Base-by-base conservation (phyloP, 257 asterid genomes). In the Solanum rostratum region DNA sequence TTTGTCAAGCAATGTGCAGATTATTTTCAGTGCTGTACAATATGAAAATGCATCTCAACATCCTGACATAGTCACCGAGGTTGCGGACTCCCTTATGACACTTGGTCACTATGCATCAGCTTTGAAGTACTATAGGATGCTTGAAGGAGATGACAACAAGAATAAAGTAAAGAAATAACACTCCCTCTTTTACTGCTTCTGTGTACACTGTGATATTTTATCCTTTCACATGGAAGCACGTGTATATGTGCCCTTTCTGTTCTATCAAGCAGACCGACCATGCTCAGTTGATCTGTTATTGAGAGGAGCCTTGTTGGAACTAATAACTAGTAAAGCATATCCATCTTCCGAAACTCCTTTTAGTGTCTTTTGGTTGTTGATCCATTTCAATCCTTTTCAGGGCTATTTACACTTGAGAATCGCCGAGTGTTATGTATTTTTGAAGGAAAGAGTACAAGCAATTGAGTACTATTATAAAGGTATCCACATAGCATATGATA, bases 51-150 rank as follows among this genome's bases (percentile, higher is more conserved):
- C 90, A 85, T 71, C 86, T 87, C 85, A 85, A 83, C 88, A 88
- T 80, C 88, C 89, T 68, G 85, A 88, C 84, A 85, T 93, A 88
- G 87, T 93, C 60, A 76, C 90, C 62, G 94, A 90, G 80, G 90
- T 93, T 55, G 98, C 95, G 22, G 94, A 91, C 88, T 87, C 97
- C 73, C 83, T 94, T 54, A 87, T 88, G 95, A 87, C 91, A 55
- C 88, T 86, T 50, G 92, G 87, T 89, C 89, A 89, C 57, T 82
- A 85, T 86, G 95, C 89, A 79, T 87, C 90, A 37, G 94, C 97
- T 78, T 86, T 92, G 68, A 92, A 87, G 86, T 94, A 93, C 91
- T 94, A 94, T 87, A 84, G 85, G 93, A 91, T 91, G 91, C 80
- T 94, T 84, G 88, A 88, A 63, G 91, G 91, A 62, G 89, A 84